Percentiles rank a stretch among this genome's conserved stretches.
These are phyloP conservation scores for Arthrinium phaeospermum DNA, from an alignment of 2,329 filamentous ascomycete genomes.

Conservation along the genomic window DNA sequence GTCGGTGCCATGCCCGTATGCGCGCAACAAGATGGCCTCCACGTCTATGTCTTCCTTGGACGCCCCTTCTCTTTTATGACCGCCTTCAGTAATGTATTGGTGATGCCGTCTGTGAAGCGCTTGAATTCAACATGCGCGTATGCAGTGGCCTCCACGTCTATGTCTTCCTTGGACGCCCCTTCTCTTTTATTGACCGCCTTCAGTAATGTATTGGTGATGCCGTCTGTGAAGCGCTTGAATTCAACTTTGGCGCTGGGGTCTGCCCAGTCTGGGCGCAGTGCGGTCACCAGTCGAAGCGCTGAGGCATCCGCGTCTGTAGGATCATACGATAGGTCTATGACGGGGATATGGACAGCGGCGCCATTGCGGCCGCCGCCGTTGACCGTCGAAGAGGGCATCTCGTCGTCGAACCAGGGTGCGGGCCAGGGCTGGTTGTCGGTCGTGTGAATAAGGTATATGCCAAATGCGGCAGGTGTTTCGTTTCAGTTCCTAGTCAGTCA, in stretches of 20 bases:
- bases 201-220: slow-evolving; percentile 93
- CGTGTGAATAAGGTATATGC: neutral
- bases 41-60: slow-evolving; percentile 66
- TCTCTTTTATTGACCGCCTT: slow-evolving; percentile 75
- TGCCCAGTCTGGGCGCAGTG: slow-evolving; percentile 84
- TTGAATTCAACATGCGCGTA: slow-evolving; percentile 89
- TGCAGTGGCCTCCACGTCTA: no score
- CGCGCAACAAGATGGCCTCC: slow-evolving; percentile 86
- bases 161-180: slow-evolving; percentile 64
- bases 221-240: slow-evolving; percentile 92
- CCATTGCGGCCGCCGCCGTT: neutral
- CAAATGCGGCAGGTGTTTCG: slow-evolving; percentile 11
- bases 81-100: slow-evolving; percentile 88
- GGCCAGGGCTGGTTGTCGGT: neutral
- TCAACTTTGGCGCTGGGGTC: slow-evolving; percentile 75
- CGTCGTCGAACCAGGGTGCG: neutral
- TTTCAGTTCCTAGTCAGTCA: slow-evolving; percentile 4
- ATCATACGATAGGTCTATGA: slow-evolving; percentile 81
- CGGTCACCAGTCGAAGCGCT: slow-evolving; percentile 77
- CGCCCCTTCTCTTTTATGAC: slow-evolving; percentile 66
- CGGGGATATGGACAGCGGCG: slow-evolving; percentile 30
- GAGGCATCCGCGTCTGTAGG: slow-evolving; percentile 78
- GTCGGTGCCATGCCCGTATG: slow-evolving; percentile 93
- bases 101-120: slow-evolving; percentile 97
- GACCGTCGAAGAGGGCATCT: neutral